A percentile compares a stretch with the other conserved stretches of the same genome.
Evolutionary conservation across 2,329 filamentous ascomycete species (phyloP).

Genomic region (Cladophialophora bantiana): DNA sequence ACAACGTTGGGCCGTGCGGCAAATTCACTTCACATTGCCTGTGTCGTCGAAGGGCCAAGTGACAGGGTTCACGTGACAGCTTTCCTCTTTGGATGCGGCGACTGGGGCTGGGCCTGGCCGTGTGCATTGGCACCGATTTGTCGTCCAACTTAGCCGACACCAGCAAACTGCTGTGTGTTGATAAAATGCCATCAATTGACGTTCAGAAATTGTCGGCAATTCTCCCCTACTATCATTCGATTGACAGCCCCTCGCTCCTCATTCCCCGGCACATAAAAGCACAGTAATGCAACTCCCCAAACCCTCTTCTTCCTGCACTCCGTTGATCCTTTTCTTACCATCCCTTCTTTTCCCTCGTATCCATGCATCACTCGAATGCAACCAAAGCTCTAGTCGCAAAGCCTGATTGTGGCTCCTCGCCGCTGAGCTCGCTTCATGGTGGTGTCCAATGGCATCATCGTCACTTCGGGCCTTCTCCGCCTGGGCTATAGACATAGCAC

Average conservation of each 20-base stretch:
- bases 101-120: background rate
- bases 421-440: background rate
- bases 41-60: background rate
- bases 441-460: conserved; percentile 12
- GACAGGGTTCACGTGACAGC: background rate
- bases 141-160: conserved; percentile 1
- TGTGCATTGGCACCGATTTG: background rate
- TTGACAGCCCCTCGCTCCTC: background rate
- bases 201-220: conserved; percentile 1
- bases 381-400: background rate
- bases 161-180: background rate
- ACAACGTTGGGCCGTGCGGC: background rate
- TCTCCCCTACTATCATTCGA: background rate
- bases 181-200: background rate
- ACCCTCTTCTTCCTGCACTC: conserved; percentile 1
- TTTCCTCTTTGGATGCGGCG: background rate
- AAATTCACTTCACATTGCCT: background rate
- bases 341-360: conserved; percentile 6
- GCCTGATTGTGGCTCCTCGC: conserved; percentile 5
- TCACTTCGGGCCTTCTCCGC: conserved; percentile 1
- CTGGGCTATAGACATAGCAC: background rate
- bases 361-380: conserved; percentile 10
- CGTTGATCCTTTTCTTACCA: background rate
- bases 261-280: background rate
- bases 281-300: background rate